phyloP scores from a whole-genome alignment of 345 rosid species.

The Camelina neglecta region DNA sequence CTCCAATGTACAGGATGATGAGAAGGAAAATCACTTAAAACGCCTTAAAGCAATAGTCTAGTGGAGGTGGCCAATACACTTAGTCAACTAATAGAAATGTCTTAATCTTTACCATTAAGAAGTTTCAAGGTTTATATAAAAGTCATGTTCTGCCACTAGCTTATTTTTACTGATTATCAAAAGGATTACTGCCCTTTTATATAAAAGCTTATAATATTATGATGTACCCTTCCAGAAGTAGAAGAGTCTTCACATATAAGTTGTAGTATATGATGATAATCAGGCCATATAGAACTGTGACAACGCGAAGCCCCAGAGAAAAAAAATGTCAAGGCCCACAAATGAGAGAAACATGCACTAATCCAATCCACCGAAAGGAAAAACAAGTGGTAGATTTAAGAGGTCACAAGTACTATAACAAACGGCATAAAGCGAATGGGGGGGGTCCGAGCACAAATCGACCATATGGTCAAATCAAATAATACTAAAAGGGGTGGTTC shows the following conservation, averaged over 20 bases:
- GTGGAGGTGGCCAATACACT: constrained; percentile 40
- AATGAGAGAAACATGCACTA: constrained; percentile 24
- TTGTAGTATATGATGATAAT: not conserved
- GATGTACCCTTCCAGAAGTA: constrained; percentile 23
- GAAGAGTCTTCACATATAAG: constrained; percentile 10
- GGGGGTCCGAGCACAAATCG: constrained; percentile 49
- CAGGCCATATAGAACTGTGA: constrained; percentile 24
- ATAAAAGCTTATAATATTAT: constrained; percentile 5
- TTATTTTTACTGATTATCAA: constrained; percentile 28
- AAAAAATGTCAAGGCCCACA: constrained; percentile 10
- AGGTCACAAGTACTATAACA: constrained; percentile 24
- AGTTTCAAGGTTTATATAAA: constrained; percentile 25
- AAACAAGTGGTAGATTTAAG: not conserved
- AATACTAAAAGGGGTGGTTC: constrained; percentile 30
- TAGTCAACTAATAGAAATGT: constrained; percentile 38
- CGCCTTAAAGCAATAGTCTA: constrained; percentile 26
- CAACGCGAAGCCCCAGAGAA: not conserved
- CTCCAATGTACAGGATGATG: constrained; percentile 34
- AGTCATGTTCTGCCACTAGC: constrained; percentile 36
- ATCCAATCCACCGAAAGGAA: constrained; percentile 14
- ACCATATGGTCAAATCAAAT: constrained; percentile 48
- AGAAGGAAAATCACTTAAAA: constrained; percentile 40
- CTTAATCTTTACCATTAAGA: constrained; percentile 21
- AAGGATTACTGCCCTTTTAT: constrained; percentile 26
- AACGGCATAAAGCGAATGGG: constrained; percentile 42